Evolutionary conservation across 2,329 filamentous ascomycete species (phyloP).

Genomic region (Apiospora kogelbergensis): DNA sequence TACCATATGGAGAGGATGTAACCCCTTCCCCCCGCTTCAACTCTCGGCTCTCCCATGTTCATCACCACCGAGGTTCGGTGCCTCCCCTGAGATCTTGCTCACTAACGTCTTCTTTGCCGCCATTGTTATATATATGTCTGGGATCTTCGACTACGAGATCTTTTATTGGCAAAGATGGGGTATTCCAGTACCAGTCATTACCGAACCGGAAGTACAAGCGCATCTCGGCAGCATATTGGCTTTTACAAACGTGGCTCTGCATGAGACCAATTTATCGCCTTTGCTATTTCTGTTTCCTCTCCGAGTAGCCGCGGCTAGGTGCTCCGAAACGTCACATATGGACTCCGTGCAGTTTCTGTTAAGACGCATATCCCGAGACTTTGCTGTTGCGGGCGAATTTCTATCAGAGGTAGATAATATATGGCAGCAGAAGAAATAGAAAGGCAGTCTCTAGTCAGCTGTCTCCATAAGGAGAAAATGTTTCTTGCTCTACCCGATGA

Average conservation of each 20-base stretch:
- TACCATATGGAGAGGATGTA: background rate
- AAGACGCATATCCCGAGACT: background rate
- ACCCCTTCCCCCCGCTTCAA: background rate
- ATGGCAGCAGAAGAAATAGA: background rate
- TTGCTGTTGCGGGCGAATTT: conserved; percentile 7
- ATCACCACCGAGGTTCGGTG: background rate
- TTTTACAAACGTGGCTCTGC: background rate
- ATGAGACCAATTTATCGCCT: conserved; percentile 11
- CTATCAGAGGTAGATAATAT: background rate
- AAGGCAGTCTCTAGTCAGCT: no score
- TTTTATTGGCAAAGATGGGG: background rate
- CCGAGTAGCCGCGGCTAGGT: conserved; percentile 14
- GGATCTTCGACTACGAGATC: conserved; percentile 13
- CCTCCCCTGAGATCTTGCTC: background rate
- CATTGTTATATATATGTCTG: conserved; percentile 14
- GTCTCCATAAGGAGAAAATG: no score
- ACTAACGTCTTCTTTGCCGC: conserved; percentile 8
- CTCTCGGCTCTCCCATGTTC: background rate
- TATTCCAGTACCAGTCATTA: background rate
- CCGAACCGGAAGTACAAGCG: conserved; percentile 4
- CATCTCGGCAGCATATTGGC: background rate
- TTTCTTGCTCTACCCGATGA: no score
- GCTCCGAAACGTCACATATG: background rate
- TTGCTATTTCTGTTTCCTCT: conserved; percentile 14
- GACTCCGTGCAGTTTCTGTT: background rate